Evolutionary conservation across 352 stramenopile species (phyloP).

Genomic region (Phytophthora citrophthora): DNA sequence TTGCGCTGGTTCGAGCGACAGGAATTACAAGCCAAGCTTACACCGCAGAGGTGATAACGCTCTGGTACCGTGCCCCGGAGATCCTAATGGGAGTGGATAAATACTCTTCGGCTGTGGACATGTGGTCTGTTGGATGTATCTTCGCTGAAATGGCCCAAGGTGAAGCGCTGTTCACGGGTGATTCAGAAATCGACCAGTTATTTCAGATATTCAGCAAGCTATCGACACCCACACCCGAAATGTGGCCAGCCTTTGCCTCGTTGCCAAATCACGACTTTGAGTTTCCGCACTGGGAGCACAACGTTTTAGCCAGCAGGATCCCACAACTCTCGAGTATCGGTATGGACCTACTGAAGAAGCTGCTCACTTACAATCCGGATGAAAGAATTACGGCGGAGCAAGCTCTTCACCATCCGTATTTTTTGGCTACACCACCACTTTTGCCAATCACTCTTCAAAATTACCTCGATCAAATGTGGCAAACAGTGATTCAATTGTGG

Average conservation of each 20-base stretch:
- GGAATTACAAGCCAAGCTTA: slow-evolving; percentile 87
- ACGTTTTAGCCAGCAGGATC: slow-evolving; percentile 69
- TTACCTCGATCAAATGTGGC: slow-evolving; percentile 80
- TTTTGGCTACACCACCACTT: slow-evolving; percentile 57
- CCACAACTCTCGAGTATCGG: slow-evolving; percentile 72
- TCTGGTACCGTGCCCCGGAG: slow-evolving; percentile 92
- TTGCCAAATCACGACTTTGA: slow-evolving; percentile 97
- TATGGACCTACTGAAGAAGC: slow-evolving; percentile 74
- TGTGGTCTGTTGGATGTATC: slow-evolving; percentile 97
- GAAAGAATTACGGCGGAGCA: slow-evolving; percentile 85
- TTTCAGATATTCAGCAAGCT: slow-evolving; percentile 93
- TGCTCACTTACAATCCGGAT: slow-evolving; percentile 77
- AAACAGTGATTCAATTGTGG: slow-evolving; percentile 54
- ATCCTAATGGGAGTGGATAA: slow-evolving; percentile 88
- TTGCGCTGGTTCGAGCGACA: slow-evolving; percentile 87
- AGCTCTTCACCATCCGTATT: slow-evolving; percentile 83
- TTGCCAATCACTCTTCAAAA: slow-evolving; percentile 62
- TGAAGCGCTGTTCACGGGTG: slow-evolving; percentile 82
- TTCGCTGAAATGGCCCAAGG: slow-evolving; percentile 97
- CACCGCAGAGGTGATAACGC: slow-evolving; percentile 91
- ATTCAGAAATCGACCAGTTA: slow-evolving; percentile 86
- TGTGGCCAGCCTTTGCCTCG: slow-evolving; percentile 96
- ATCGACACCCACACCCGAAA: slow-evolving; percentile 96
- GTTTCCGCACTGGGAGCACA: slow-evolving; percentile 80
- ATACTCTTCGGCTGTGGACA: slow-evolving; percentile 90